phyloP scores from a whole-genome alignment of 2,329 filamentous ascomycete genomes.

The Colletotrichum simmondsii region DNA sequence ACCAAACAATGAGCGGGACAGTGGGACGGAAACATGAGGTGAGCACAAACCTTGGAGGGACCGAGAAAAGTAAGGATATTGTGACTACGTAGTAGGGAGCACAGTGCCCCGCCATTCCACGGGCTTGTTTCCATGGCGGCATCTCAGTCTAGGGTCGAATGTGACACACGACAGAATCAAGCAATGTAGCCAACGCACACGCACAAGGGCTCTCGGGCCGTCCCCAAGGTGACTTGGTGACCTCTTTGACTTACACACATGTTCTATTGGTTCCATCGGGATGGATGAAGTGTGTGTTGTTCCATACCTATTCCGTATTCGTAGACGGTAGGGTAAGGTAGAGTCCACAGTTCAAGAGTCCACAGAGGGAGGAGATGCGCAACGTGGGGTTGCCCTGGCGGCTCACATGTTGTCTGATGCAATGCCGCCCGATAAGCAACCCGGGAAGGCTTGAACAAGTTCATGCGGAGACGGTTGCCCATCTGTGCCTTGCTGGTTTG shows the following conservation, averaged over 20 bases:
- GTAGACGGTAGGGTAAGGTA: too few relatives aligned
- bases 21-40: background rate
- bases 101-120: conserved; percentile 11
- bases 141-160: background rate
- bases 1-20: background rate
- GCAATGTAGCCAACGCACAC: conserved; percentile 21
- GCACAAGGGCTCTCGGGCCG: conserved; percentile 23
- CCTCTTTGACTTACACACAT: background rate
- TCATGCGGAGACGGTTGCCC: conserved; percentile 1
- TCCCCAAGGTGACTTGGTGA: conserved; percentile 3
- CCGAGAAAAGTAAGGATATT: background rate
- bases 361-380: conserved; percentile 1
- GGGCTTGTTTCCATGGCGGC: conserved; percentile 25
- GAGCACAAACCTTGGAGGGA: background rate
- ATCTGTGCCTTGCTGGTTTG: conserved; percentile 8
- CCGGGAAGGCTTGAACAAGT: conserved; percentile 1
- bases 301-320: background rate
- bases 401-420: conserved; percentile 4
- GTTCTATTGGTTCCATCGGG: background rate
- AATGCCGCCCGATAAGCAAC: conserved; percentile 7
- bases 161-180: conserved; percentile 17
- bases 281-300: background rate
- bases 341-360: background rate
- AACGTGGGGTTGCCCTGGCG: conserved; percentile 28
- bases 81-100: background rate